Percentiles rank a stretch among this genome's conserved stretches.
phyloP scores from a whole-genome alignment of 306 rosid genomes.

The Luffa aegyptiaca region DNA sequence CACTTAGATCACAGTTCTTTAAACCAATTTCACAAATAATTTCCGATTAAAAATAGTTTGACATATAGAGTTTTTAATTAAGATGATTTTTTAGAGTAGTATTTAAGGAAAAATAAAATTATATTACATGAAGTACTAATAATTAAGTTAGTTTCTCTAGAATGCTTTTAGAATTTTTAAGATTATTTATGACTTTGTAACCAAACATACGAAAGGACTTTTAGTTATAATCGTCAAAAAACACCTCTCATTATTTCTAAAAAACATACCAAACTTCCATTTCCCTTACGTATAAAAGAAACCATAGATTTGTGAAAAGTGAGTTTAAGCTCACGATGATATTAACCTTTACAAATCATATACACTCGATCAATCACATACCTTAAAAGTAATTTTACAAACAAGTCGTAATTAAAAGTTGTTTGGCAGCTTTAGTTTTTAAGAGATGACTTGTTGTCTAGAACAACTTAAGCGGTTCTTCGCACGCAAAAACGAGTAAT shows the following conservation, averaged over 20 bases:
- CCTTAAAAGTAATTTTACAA: no score
- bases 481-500: not conserved
- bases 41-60: not conserved
- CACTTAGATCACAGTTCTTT: no score
- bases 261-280: no score
- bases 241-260: no score
- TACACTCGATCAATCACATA: no score
- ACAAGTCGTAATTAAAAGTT: not conserved
- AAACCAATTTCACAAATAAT: no score
- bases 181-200: not conserved
- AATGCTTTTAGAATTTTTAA: not conserved
- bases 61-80: not conserved
- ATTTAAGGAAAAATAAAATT: not conserved
- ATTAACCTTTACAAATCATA: no score
- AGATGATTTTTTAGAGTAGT: not conserved
- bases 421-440: not conserved
- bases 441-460: not conserved
- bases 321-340: no score
- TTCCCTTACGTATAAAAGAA: no score
- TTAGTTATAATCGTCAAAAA: no score
- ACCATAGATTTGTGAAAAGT: no score
- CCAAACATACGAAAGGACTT: no score
- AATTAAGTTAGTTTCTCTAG: not conserved
- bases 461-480: not conserved
- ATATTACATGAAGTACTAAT: not conserved